These are phyloP conservation scores for Gigaspora rosea DNA, from an alignment of 192 early-diverging fungal species.

Conservation along the genomic window DNA sequence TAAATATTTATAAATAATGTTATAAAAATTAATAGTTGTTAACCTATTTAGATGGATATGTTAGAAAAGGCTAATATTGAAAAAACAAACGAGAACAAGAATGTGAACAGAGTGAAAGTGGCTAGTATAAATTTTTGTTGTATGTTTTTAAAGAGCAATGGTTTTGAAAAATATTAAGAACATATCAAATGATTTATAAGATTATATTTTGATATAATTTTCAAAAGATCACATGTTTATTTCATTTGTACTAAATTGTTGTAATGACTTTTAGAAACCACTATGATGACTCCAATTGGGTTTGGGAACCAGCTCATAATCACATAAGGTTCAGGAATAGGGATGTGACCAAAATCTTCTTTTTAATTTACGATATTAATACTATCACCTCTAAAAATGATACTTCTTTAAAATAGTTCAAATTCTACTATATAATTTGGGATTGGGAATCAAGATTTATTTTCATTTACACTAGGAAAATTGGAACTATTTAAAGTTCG, in stretches of 20 bases:
- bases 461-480: no score
- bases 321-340: constrained; percentile 51
- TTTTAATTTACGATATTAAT: no score
- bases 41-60: constrained; percentile 40
- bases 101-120: constrained; percentile 36
- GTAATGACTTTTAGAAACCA: constrained; percentile 42
- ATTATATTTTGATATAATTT: neutral
- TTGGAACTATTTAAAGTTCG: no score
- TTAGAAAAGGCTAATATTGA: constrained; percentile 61
- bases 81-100: constrained; percentile 58
- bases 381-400: no score
- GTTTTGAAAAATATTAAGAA: no score
- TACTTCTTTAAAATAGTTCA: no score
- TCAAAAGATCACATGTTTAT: constrained; percentile 27
- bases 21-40: constrained; percentile 5
- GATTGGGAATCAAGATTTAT: no score
- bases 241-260: constrained; percentile 35
- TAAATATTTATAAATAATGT: neutral
- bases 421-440: no score
- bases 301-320: constrained; percentile 79
- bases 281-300: constrained; percentile 64
- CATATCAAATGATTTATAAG: neutral
- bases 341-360: no score
- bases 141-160: no score
- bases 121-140: constrained; percentile 24